Base-by-base conservation (phyloP, 768 basidiomycete genomes). In the Scleroderma bovista region DNA sequence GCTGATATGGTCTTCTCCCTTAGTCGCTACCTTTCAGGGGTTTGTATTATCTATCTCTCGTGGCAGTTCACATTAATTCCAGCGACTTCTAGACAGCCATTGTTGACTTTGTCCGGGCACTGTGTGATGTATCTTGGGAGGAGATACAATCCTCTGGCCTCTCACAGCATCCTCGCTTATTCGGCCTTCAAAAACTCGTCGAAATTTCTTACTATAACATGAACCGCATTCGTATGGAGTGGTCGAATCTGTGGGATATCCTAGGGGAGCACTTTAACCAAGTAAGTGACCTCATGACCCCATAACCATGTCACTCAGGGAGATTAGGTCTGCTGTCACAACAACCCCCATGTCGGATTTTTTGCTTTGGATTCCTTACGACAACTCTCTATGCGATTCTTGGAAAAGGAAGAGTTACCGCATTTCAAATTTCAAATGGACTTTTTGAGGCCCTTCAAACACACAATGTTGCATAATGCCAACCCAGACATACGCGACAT, bases 191-290 rank as follows among this genome's bases (percentile, higher is more conserved):
- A 68, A 99, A 98, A 70, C 75, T 99, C 32, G 95, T 98, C 36
- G 96, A 99, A 64, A 98, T 99, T 48, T 96, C 94, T 9, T 99
- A 99, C 68, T 99, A 99, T 72, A 99, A 99, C 69, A 99, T 99
- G 96, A 86, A 76, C 54, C 86, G 96, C 43, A 98, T 99, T 62
- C 90, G 96, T 68, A 71, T 99, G 43, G 96, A 99, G 66, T 99
- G 96, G 96, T 92, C 91, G 1, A 89, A 91, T 67, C 75, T 99
- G 53, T 99, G 96, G 96, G 87, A 90, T 59, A 98, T 98, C 45
- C 72, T 99, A 10, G 96, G 96, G 45, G 93, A 96, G 66, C 96
- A 99, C 68, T 98, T 99, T 71, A 98, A 99, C 64, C 88, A 97
- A 69, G 95, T 93, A 59, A 54, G 47, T 36, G 20, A 33, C 17